phyloP scores from a whole-genome alignment of 108 stramenopile species.

The Stephanodiscus triporus region DNA sequence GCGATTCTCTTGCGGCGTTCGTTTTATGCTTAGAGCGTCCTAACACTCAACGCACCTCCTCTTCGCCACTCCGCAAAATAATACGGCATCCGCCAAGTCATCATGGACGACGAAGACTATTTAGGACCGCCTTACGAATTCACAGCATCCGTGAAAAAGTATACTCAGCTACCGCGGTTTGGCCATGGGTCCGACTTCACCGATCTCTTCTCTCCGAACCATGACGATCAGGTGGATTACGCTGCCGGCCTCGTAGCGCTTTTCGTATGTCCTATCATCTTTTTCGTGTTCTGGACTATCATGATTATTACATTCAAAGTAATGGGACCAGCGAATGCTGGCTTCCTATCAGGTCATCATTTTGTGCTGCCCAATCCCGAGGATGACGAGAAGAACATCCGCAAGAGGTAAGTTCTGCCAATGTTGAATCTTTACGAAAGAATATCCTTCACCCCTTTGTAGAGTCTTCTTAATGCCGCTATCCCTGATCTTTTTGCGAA shows the following conservation, averaged over 20 bases:
- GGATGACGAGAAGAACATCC: constrained; percentile 34
- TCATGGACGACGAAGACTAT: constrained; percentile 18
- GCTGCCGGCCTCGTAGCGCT: constrained; percentile 38
- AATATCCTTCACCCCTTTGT: neutral
- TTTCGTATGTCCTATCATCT: constrained; percentile 29
- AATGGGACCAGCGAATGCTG: constrained; percentile 48
- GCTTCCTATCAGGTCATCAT: constrained; percentile 41
- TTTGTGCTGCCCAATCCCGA: constrained; percentile 42
- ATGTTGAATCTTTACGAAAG: neutral
- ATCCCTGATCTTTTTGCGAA: constrained; percentile 17
- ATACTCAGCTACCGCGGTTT: constrained; percentile 31
- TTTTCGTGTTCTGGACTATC: constrained; percentile 43
- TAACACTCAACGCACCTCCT: too few species aligned
- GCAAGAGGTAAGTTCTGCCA: constrained; percentile 10
- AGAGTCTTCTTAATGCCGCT: neutral
- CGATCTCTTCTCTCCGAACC: constrained; percentile 20
- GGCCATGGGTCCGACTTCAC: constrained; percentile 40
- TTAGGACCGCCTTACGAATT: constrained; percentile 26
- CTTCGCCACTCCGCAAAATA: too few species aligned
- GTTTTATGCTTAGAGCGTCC: too few species aligned
- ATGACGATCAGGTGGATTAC: constrained; percentile 39
- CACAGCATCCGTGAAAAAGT: constrained; percentile 16
- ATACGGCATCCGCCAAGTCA: too few species aligned
- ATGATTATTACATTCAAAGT: constrained; percentile 28
- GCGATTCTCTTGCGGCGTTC: too few species aligned